A percentile compares a stretch with the other conserved stretches of the same genome.
Evolutionary conservation across 2,329 filamentous ascomycete genomes (phyloP).

Genomic region (Aureobasidium lini): DNA sequence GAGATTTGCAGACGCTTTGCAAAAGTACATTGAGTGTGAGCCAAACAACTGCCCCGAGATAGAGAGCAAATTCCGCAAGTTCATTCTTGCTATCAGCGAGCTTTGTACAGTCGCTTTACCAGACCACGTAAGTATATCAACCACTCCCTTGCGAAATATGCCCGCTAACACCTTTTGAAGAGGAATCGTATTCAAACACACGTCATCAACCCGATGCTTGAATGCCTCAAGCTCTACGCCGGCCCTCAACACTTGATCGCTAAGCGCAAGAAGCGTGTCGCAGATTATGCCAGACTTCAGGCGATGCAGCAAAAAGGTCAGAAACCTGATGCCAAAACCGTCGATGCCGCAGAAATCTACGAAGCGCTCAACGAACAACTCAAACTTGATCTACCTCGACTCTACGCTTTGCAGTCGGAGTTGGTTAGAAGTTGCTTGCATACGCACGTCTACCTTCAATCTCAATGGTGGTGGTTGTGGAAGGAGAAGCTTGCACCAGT

Average conservation of each 20-base stretch:
- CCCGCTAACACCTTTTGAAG: constrained; percentile 26
- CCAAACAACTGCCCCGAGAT: constrained; percentile 72
- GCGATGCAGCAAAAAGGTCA: constrained; percentile 72
- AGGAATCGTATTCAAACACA: constrained; percentile 64
- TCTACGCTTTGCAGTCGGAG: constrained; percentile 74
- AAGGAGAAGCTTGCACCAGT: constrained; percentile 73
- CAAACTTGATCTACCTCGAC: constrained; percentile 81
- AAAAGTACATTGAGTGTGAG: constrained; percentile 64
- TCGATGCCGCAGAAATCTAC: constrained; percentile 81
- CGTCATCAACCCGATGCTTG: constrained; percentile 77
- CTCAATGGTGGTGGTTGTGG: constrained; percentile 75
- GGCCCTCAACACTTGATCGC: constrained; percentile 85
- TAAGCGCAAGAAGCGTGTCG: constrained; percentile 85
- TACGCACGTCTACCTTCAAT: constrained; percentile 79
- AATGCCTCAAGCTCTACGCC: constrained; percentile 70
- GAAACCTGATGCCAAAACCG: constrained; percentile 77
- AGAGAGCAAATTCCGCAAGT: constrained; percentile 89
- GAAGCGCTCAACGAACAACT: constrained; percentile 85
- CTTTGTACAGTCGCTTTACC: constrained; percentile 75
- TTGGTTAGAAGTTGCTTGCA: constrained; percentile 75
- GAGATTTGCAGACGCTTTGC: constrained; percentile 72
- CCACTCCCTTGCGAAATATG: no score
- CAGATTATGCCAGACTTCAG: constrained; percentile 79
- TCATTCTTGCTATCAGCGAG: constrained; percentile 80
- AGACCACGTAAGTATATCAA: constrained; percentile 49